A percentile compares a stretch with the other conserved stretches of the same genome.
Conservation (phyloP, 331 rosid genomes). For the Erythrophleum ivorense region DNA sequence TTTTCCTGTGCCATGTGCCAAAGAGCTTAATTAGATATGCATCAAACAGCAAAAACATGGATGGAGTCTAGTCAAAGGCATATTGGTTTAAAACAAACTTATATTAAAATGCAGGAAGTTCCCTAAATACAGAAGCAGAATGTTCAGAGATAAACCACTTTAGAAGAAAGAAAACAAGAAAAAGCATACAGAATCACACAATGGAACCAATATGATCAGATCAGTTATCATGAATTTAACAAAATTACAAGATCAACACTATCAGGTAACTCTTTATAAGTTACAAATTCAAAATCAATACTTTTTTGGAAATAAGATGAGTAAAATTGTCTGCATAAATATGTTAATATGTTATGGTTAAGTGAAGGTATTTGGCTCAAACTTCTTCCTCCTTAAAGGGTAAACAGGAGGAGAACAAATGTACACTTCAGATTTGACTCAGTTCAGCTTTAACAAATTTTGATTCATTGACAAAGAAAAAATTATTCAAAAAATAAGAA, state of each 20-base stretch:
- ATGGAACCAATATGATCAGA: background rate
- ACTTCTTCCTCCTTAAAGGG: background rate
- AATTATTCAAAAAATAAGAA: background rate
- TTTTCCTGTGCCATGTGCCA: conserved; percentile 72
- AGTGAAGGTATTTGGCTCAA: background rate
- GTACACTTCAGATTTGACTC: conserved; percentile 10
- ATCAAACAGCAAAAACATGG: background rate
- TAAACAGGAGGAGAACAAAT: background rate
- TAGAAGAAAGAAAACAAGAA: background rate
- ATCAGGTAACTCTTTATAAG: background rate
- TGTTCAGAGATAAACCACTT: conserved; percentile 2
- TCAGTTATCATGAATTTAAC: background rate
- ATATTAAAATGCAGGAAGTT: background rate
- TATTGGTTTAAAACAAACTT: conserved; percentile 20
- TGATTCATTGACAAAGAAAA: background rate
- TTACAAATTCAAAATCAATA: conserved; percentile 10
- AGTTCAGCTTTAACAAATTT: background rate
- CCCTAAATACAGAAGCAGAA: background rate
- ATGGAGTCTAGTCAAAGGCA: background rate
- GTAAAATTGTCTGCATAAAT: background rate
- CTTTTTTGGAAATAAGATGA: background rate
- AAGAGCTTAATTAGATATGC: conserved; percentile 40
- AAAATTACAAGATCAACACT: conserved; percentile 4
- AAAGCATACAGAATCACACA: background rate
- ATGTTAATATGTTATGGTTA: background rate